Evolutionary conservation across 148 eudicot species (phyloP).

Genomic region (Silene uniflora): DNA sequence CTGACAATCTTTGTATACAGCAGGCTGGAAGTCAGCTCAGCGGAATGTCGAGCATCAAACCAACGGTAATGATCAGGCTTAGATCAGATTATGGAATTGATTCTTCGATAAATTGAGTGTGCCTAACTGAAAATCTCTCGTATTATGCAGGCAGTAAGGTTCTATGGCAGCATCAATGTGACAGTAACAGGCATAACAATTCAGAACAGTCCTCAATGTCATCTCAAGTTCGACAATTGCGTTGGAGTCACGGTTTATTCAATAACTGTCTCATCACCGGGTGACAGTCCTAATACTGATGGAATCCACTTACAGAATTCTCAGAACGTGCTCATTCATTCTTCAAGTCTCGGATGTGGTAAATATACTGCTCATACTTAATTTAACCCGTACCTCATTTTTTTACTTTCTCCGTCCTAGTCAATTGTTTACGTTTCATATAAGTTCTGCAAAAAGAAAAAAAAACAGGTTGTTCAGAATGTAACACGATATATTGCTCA

Average conservation of each 20-base stretch:
- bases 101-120: not conserved
- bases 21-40: conserved; percentile 59
- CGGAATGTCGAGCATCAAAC: conserved; percentile 75
- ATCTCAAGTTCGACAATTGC: conserved; percentile 79
- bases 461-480: too few relatives aligned
- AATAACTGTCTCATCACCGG: conserved; percentile 61
- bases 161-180: conserved; percentile 75
- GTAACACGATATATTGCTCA: too few relatives aligned
- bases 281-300: conserved; percentile 92
- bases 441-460: too few relatives aligned
- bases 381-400: too few relatives aligned
- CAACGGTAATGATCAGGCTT: conserved; percentile 48
- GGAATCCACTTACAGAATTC: conserved; percentile 91
- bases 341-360: conserved; percentile 64
- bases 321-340: conserved; percentile 68
- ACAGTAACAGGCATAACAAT: conserved; percentile 90
- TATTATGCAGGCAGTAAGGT: conserved; percentile 75
- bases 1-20: too few relatives aligned
- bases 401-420: too few relatives aligned
- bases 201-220: conserved; percentile 83
- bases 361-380: too few relatives aligned
- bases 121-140: not conserved
- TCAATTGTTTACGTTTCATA: too few relatives aligned
- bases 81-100: too few relatives aligned
- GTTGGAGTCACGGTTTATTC: conserved; percentile 58